Base-by-base conservation (phyloP, 2,329 filamentous ascomycete species). In the Cytospora paraplurivora region DNA sequence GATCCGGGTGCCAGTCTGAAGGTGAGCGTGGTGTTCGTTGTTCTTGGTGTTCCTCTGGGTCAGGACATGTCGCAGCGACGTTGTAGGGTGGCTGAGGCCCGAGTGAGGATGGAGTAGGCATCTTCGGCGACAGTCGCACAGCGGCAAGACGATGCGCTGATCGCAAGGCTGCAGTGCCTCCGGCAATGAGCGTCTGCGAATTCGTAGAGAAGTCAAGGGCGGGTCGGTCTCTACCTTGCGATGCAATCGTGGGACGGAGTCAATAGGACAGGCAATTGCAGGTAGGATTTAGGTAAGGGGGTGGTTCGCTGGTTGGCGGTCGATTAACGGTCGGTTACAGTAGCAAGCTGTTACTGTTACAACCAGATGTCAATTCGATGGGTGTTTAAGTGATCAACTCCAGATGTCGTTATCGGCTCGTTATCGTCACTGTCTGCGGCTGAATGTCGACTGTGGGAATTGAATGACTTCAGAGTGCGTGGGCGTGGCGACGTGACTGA, bases 61-160 rank as follows among this genome's bases (percentile, higher is more conserved):
- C 65, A 53, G 65, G 65, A 60, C 65, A 67, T 60, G 59, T 65
- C 19, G 65, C 51, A 33, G 62, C 19, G 50, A 67, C 54, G 11
- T 56, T 37, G 51, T 56, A 65, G 17, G 62, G 56, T 33, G 52
- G 41, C 17, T 62, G 62, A 53, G 65, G 59, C 37, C 64, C 59
- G 47, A 56, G 59, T 17, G 65, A 61, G 41, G 65, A 67, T 37
- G 65, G 65, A n/a, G 65, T 67, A 58, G 65, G 65, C 65, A 67
- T 66, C 32, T 44, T 54, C 49, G 49, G n/a, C n/a, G 51, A 47
- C 41, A 33, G 21, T 49, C 55, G 55, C n/a, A 21, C 7, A 13
- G 38, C n/a, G 1, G 50, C 51, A 54, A 4, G 51, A 33, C 33
- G 44, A n/a, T n/a, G 3, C 21, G 44, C 17, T 47, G n/a, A 11